Evolutionary conservation across 768 basidiomycete species (phyloP).

Genomic region (Lentinula lateritia): DNA sequence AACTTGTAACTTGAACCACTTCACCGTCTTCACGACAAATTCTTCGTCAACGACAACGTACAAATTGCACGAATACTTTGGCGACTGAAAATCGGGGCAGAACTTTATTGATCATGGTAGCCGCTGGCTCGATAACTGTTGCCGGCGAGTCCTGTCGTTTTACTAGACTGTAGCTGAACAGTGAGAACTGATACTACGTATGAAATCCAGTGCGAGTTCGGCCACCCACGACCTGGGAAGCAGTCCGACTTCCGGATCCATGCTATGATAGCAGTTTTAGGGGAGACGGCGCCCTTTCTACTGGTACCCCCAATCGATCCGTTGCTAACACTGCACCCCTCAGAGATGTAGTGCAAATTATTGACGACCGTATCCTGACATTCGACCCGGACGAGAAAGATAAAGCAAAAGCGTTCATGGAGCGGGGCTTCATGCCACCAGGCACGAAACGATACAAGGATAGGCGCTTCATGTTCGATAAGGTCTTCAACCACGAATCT

Average conservation of each 20-base stretch:
- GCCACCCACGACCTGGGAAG: constrained; percentile 82
- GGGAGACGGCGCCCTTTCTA: constrained; percentile 82
- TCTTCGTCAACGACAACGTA: neutral
- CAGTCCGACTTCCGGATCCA: constrained; percentile 75
- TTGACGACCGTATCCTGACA: constrained; percentile 91
- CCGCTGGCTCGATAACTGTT: constrained; percentile 84
- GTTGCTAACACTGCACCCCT: constrained; percentile 51
- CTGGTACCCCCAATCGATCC: constrained; percentile 40
- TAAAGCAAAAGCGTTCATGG: constrained; percentile 70
- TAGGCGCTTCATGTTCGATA: constrained; percentile 95
- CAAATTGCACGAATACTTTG: neutral
- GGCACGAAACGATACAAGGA: constrained; percentile 95
- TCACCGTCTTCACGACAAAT: constrained; percentile 3
- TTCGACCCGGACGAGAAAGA: constrained; percentile 96
- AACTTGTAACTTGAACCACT: neutral
- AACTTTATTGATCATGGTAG: constrained; percentile 46
- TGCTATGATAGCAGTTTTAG: constrained; percentile 66
- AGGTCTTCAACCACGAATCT: constrained; percentile 78
- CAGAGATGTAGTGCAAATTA: constrained; percentile 78
- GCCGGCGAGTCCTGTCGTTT: constrained; percentile 49
- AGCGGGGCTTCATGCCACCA: constrained; percentile 79
- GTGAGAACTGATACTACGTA: neutral
- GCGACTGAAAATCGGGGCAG: neutral
- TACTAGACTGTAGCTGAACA: neutral
- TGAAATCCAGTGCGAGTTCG: constrained; percentile 73